These are phyloP conservation scores for Drechslerella coelobrocha DNA, from an alignment of 2,329 filamentous ascomycete genomes.

Conservation along the genomic window DNA sequence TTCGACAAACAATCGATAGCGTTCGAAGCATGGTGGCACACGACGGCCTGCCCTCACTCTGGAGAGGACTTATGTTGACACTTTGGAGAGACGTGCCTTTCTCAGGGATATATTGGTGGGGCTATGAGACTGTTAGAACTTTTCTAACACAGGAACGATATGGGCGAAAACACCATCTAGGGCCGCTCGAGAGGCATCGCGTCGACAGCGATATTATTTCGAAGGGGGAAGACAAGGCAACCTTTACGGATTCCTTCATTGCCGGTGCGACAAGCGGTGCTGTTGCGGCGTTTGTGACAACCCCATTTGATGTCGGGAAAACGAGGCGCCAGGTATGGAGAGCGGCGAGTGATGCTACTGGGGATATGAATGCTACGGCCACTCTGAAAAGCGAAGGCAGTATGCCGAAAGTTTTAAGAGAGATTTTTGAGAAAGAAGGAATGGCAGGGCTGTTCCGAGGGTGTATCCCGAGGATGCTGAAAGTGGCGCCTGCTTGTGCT, in stretches of 20 bases:
- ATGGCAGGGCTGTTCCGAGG: constrained; percentile 82
- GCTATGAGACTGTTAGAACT: constrained; percentile 83
- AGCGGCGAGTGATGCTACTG: constrained; percentile 55
- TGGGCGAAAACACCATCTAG: constrained; percentile 36
- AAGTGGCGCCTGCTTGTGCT: constrained; percentile 93
- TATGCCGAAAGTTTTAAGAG: constrained; percentile 85
- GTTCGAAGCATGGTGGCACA: constrained; percentile 78
- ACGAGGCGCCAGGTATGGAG: constrained; percentile 87
- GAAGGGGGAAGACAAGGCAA: constrained; percentile 59
- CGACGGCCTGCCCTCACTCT: constrained; percentile 81
- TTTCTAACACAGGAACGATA: constrained; percentile 52
- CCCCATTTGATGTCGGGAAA: constrained; percentile 96
- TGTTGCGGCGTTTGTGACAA: constrained; percentile 85
- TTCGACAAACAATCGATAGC: constrained; percentile 75
- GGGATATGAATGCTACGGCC: constrained; percentile 57
- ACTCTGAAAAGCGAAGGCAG: constrained; percentile 70
- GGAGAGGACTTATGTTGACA: constrained; percentile 87
- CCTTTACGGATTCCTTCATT: constrained; percentile 86
- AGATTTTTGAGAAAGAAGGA: constrained; percentile 89
- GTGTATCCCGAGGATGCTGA: constrained; percentile 88
- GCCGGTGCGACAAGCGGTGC: constrained; percentile 84
- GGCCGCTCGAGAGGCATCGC: constrained; percentile 68
- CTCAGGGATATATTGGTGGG: constrained; percentile 97
- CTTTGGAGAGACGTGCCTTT: constrained; percentile 98
- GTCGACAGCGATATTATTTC: constrained; percentile 61